A percentile compares a stretch with the other conserved stretches of the same genome.
These are phyloP conservation scores for Amanita thiersii DNA, from an alignment of 768 basidiomycete genomes.

Conservation along the genomic window DNA sequence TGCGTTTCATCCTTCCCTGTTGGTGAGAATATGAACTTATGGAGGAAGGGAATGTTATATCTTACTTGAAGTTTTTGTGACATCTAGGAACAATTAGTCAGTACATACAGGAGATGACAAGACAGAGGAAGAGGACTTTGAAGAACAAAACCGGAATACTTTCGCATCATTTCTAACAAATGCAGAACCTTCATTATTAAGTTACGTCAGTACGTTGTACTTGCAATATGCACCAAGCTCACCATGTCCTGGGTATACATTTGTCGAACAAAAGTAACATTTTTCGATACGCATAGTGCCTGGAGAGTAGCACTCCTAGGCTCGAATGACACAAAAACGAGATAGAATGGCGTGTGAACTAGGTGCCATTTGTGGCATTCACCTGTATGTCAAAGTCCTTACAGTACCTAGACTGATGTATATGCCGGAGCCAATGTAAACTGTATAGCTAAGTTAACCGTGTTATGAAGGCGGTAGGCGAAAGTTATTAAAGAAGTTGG, in stretches of 20 bases:
- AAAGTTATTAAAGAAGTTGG: no score
- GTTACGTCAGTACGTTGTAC: constrained; percentile 1
- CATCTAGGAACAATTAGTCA: constrained; percentile 46
- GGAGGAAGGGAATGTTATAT: no score
- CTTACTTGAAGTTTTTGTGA: constrained; percentile 98
- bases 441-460: no score
- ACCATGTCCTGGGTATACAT: constrained; percentile 96
- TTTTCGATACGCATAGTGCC: constrained; percentile 85
- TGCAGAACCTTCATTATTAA: constrained; percentile 53
- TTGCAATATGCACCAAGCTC: constrained; percentile 11
- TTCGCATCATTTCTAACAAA: constrained; percentile 99
- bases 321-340: constrained; percentile 1
- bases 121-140: constrained; percentile 56
- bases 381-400: no score
- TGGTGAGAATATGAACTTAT: constrained; percentile 7
- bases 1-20: constrained; percentile 86
- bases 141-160: constrained; percentile 95
- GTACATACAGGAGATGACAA: background rate
- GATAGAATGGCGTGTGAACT: constrained; percentile 1
- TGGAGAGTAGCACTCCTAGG: no score
- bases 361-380: background rate
- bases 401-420: no score
- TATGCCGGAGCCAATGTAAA: no score
- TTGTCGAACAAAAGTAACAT: constrained; percentile 98
- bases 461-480: no score